Evolutionary conservation across 805 yeast genomes (phyloP).

Genomic region (Wickerhamomyces bisporus): DNA sequence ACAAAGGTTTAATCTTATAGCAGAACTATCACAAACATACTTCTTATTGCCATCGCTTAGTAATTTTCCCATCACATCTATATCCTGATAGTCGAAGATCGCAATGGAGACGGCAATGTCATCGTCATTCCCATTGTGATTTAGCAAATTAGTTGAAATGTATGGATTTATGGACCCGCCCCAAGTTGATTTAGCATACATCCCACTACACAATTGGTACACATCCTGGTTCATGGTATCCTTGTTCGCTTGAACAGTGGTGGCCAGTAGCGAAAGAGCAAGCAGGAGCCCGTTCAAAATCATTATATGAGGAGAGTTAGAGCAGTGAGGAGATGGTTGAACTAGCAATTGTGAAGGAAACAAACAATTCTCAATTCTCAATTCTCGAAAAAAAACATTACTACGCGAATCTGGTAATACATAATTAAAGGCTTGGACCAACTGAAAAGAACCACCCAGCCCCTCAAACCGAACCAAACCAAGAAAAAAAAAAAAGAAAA

Average conservation of each 20-base stretch:
- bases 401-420: no score
- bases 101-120: conserved; percentile 55
- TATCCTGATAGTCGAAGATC: conserved; percentile 80
- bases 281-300: background rate
- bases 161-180: conserved; percentile 70
- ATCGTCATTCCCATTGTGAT: conserved; percentile 24
- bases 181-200: conserved; percentile 85
- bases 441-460: no score
- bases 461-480: no score
- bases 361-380: no score
- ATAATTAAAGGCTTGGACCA: no score
- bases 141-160: conserved; percentile 43
- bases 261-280: background rate
- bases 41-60: conserved; percentile 39
- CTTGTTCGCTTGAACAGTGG: conserved; percentile 27
- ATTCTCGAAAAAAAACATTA: no score
- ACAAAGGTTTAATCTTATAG: conserved; percentile 58
- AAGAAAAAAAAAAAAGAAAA: no score
- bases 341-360: background rate
- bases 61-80: conserved; percentile 56
- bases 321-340: background rate
- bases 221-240: conserved; percentile 44
- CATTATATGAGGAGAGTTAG: background rate
- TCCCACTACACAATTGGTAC: conserved; percentile 80
- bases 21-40: conserved; percentile 71